phyloP scores from a whole-genome alignment of 768 basidiomycete species.

The Heimioporus sp. region DNA sequence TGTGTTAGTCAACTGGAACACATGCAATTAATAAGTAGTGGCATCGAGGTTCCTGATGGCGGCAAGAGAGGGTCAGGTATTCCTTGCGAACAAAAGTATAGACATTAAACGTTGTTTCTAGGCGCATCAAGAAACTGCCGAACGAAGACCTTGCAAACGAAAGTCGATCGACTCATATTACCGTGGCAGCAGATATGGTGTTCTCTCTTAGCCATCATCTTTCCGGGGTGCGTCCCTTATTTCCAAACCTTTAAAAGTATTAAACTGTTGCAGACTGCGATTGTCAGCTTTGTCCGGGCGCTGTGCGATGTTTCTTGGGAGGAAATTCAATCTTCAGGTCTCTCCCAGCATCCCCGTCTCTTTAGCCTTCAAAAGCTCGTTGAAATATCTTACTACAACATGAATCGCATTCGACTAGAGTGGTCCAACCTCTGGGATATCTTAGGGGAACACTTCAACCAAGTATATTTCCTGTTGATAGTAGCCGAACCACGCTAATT shows the following conservation, averaged over 20 bases:
- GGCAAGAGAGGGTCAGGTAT: slow-evolving; percentile 74
- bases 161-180: slow-evolving; percentile 96
- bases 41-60: slow-evolving; percentile 78
- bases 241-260: background rate
- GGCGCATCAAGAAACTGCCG: slow-evolving; percentile 58
- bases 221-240: slow-evolving; percentile 71
- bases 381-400: slow-evolving; percentile 99
- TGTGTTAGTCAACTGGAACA: slow-evolving; percentile 98
- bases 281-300: slow-evolving; percentile 96
- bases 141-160: slow-evolving; percentile 96
- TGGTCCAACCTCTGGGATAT: slow-evolving; percentile 99
- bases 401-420: slow-evolving; percentile 95
- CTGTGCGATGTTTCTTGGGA: slow-evolving; percentile 98
- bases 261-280: slow-evolving; percentile 67
- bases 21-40: slow-evolving; percentile 95
- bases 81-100: background rate
- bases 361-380: slow-evolving; percentile 98
- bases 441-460: slow-evolving; percentile 97
- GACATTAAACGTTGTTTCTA: slow-evolving; percentile 10
- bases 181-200: slow-evolving; percentile 98
- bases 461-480: slow-evolving; percentile 46
- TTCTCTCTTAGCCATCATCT: slow-evolving; percentile 95
- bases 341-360: slow-evolving; percentile 89
- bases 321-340: slow-evolving; percentile 95
- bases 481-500: slow-evolving; percentile 7